phyloP scores from a whole-genome alignment of 345 rosid species.

The Citrus mangshanensis region DNA sequence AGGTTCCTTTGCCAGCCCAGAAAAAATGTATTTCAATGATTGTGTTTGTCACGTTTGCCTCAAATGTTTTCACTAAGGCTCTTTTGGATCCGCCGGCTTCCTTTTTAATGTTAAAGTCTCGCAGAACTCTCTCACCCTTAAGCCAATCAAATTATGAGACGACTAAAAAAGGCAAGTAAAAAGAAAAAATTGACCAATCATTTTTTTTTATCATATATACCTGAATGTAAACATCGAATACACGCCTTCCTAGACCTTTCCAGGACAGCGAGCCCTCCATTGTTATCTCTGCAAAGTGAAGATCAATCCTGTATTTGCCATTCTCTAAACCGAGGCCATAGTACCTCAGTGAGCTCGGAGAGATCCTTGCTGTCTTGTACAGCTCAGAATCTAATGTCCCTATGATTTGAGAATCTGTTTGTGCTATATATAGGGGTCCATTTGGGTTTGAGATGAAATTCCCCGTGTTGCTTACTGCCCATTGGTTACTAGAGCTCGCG shows the following conservation, averaged over 20 bases:
- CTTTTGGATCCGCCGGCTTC: constrained; percentile 53
- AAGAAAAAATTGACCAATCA: not conserved
- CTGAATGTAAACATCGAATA: constrained; percentile 53
- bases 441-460: constrained; percentile 43
- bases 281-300: constrained; percentile 53
- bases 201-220: constrained; percentile 10
- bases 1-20: constrained; percentile 68
- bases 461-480: constrained; percentile 54
- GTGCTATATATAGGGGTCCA: constrained; percentile 27
- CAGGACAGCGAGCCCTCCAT: constrained; percentile 46
- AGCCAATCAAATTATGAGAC: not conserved
- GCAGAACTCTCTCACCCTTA: constrained; percentile 43
- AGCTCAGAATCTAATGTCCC: constrained; percentile 49
- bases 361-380: constrained; percentile 49
- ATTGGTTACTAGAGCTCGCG: constrained; percentile 28
- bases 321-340: constrained; percentile 48
- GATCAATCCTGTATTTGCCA: constrained; percentile 41
- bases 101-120: constrained; percentile 43
- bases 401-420: constrained; percentile 46
- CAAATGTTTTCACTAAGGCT: constrained; percentile 38
- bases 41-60: constrained; percentile 45
- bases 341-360: constrained; percentile 51
- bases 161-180: not conserved
- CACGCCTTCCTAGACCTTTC: constrained; percentile 55
- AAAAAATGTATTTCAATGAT: constrained; percentile 50